Evolutionary conservation across 148 eudicot species (phyloP), one percentile per base, ranked within the genome.

Genomic region (Chenopodium berlandieri): DNA sequence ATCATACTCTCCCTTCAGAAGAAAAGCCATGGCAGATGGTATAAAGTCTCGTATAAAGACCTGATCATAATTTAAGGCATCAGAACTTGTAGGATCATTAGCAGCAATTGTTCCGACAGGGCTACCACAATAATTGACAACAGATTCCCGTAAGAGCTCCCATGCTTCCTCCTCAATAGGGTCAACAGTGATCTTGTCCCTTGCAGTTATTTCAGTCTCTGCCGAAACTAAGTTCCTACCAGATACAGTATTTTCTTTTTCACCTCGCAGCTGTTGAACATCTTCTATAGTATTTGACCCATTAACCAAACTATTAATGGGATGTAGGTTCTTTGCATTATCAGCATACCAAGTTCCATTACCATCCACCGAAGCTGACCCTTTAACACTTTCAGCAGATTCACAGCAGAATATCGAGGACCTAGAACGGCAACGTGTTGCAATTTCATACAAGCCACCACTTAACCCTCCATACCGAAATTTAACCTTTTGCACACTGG

Each of bases 51-150:
- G 88, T 32, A 89, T 87, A 71, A 89, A 89, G 68, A 89, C 91
- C 78, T 87, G 95, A 78, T 92, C 95, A 82, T 92, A 92, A 77
- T 92, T 92, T 77, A 89, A 79, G 52, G 80, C 84, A 76, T 82
- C 77, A 2, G 90, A 77, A 81, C 84, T 70, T 34, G 88, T 85
- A 7, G 94, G 90, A 74, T 92, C 96, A 56, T 85, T 87, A 37
- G 96, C 96, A 81, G 95, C 95, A 76, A 90, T 88, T 27, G 95
- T 92, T 78, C 95, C 95, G 32, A 90, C 84, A 64, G 93, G 95
- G 79, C 91, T 88, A 31, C 88, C 88, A 78, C 93, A 92, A 82
- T 92, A 92, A 75, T 84, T 50, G 60, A 90, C 92, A 70, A 92
- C 58, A n/a, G 97, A 88, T 82, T 87, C 90, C 75, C 88, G 83